Percentiles rank a stretch among this genome's conserved stretches.
phyloP scores from a whole-genome alignment of 1,284 basidiomycete genomes.

The Moesziomyces antarcticus region DNA sequence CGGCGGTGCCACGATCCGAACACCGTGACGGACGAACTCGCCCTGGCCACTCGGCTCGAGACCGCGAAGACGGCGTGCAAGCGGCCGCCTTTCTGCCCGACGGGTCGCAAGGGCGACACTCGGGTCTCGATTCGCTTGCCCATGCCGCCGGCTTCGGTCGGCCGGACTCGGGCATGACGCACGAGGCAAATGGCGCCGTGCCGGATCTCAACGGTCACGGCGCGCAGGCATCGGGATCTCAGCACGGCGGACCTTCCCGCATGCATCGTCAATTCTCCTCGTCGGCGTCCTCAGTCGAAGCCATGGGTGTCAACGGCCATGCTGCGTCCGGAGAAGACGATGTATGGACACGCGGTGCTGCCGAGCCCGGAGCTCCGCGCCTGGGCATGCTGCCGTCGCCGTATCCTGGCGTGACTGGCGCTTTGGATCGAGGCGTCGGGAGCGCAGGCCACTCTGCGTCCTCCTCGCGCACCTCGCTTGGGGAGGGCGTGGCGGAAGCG shows the following conservation, averaged over 20 bases:
- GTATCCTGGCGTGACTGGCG: slow-evolving; percentile 7
- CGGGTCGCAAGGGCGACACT: neutral
- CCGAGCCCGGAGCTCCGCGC: slow-evolving; percentile 22
- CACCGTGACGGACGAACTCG: neutral
- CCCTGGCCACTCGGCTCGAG: slow-evolving; percentile 4
- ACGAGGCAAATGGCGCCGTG: neutral
- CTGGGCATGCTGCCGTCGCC: slow-evolving; percentile 36
- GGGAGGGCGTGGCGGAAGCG: slow-evolving; percentile 14
- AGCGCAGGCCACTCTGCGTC: slow-evolving; percentile 14
- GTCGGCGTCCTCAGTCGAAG: slow-evolving; percentile 15
- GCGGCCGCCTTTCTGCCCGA: neutral
- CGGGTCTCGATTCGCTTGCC: slow-evolving; percentile 1
- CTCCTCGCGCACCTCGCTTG: slow-evolving; percentile 15
- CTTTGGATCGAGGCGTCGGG: neutral
- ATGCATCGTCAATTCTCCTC: slow-evolving; percentile 21
- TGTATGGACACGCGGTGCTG: slow-evolving; percentile 8
- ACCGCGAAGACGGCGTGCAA: neutral
- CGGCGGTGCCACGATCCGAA: neutral
- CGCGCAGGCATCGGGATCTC: slow-evolving; percentile 2
- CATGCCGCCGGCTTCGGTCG: neutral
- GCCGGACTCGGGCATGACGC: neutral
- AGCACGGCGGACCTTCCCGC: slow-evolving; percentile 11
- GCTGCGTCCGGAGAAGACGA: slow-evolving; percentile 26
- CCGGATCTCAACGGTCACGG: neutral
- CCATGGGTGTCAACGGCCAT: slow-evolving; percentile 12